Base-by-base conservation (phyloP, 108 stramenopile genomes). In the Craspedostauros australis region DNA sequence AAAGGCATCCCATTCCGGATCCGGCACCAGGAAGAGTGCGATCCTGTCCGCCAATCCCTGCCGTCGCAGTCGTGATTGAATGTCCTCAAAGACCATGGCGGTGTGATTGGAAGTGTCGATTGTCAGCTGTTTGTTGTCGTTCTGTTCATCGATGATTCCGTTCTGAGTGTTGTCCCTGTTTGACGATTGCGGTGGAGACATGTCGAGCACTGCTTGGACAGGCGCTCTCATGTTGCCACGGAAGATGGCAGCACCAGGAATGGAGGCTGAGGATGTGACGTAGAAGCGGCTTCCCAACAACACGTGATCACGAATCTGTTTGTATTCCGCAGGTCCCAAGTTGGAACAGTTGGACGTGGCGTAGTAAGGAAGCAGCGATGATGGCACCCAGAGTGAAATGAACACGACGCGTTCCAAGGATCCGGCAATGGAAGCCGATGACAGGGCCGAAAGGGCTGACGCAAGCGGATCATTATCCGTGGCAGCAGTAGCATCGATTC, bases 351-450 rank as follows among this genome's bases (percentile, higher is more conserved):
- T 53, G 47, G 62, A 49, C 12, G 66, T 45, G 1, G 68, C 50
- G 5, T 78, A 55, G 50, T 72, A 89, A 4, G 73, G 67, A 28
- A 82, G 49, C 19, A 84, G 50, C 0, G 76, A 52, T 5, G 65
- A 50, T 19, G 83, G 87, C 2, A 89, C 39, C 87, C 87, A 89
- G 27, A 64, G 8, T 4, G 87, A 83, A 20, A 80, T 62, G 36
- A 77, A 56, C n/a, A 70, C 40, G 1, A 80, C 46, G 21, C 62
- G 39, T 29, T 73, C 64, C 39, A 27, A 26, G 22, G 34, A n/a
- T 30, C n/a, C n/a, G n/a, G n/a, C n/a, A n/a, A n/a, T n/a, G n/a
- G 27, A 23, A 6, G 18, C 47, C 4, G 3, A 32, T 27, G 11
- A 8, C 56, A 73, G 69, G 20, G 50, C 19, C 3, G 33, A 4